phyloP scores from a whole-genome alignment of 2,329 filamentous ascomycete species.

The Juglanconis juglandina region DNA sequence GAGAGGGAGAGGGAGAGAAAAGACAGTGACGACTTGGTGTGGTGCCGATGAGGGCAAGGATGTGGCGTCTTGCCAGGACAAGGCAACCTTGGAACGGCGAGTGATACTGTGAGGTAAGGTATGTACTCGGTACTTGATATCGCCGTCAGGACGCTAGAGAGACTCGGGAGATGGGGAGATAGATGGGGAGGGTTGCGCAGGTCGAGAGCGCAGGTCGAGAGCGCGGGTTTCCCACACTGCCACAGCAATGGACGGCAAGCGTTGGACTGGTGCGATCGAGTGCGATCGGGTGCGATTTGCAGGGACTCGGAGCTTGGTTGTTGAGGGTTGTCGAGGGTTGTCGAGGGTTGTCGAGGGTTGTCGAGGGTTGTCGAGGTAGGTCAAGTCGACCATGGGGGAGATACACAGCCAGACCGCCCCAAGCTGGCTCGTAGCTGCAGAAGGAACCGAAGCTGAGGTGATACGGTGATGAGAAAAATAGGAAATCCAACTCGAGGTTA shows the following conservation, averaged over 20 bases:
- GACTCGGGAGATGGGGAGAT: background rate
- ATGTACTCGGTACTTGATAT: background rate
- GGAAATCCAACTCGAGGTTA: too few relatives aligned
- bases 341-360: too few relatives aligned
- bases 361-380: background rate
- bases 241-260: background rate
- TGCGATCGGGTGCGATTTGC: too few relatives aligned
- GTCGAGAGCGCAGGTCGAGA: background rate
- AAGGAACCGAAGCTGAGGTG: background rate
- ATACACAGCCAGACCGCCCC: too few relatives aligned
- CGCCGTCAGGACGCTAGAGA: background rate
- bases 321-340: background rate
- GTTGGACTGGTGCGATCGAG: background rate
- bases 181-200: background rate
- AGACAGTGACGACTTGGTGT: background rate
- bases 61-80: constrained; percentile 4
- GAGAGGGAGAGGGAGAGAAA: background rate
- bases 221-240: background rate
- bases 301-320: too few relatives aligned
- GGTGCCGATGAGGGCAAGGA: constrained; percentile 1
- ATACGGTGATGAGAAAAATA: background rate
- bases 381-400: too few relatives aligned
- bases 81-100: background rate
- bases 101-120: too few relatives aligned
- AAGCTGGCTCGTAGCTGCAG: background rate